Evolutionary conservation across 257 asterid genomes (phyloP).

Genomic region (Solanum rostratum): DNA sequence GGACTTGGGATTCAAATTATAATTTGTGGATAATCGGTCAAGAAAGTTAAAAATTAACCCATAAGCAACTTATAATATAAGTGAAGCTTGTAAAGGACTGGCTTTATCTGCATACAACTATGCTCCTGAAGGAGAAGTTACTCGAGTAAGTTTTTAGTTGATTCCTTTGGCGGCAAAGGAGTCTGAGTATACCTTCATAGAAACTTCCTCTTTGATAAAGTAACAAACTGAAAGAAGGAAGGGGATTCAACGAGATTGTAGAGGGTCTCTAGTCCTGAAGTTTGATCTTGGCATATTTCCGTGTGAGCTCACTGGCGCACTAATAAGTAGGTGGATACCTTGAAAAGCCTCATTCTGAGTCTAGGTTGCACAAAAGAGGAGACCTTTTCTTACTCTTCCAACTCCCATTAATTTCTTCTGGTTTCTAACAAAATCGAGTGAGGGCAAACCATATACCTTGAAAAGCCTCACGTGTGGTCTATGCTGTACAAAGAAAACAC

Average conservation of each 20-base stretch:
- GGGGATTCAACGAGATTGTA: neutral
- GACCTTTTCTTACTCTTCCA: neutral
- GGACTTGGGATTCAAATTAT: neutral
- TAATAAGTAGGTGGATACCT: neutral
- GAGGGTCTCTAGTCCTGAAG: neutral
- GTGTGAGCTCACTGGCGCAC: neutral
- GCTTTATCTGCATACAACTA: neutral
- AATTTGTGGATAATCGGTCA: neutral
- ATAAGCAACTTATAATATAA: neutral
- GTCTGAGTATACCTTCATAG: neutral
- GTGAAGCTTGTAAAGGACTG: neutral
- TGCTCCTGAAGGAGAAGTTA: neutral
- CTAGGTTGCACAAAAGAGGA: neutral
- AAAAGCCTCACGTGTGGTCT: neutral
- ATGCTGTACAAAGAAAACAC: neutral
- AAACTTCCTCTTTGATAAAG: neutral
- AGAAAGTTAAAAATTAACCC: neutral
- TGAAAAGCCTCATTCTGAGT: neutral
- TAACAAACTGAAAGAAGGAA: neutral
- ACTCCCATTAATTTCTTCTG: neutral
- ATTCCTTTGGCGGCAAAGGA: neutral
- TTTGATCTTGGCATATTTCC: neutral
- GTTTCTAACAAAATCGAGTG: neutral
- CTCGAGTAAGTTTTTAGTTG: neutral
- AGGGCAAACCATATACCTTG: neutral